Evolutionary conservation across 768 basidiomycete genomes (phyloP), one percentile per base, ranked within the genome.

Genomic region (Galerina sulciceps): DNA sequence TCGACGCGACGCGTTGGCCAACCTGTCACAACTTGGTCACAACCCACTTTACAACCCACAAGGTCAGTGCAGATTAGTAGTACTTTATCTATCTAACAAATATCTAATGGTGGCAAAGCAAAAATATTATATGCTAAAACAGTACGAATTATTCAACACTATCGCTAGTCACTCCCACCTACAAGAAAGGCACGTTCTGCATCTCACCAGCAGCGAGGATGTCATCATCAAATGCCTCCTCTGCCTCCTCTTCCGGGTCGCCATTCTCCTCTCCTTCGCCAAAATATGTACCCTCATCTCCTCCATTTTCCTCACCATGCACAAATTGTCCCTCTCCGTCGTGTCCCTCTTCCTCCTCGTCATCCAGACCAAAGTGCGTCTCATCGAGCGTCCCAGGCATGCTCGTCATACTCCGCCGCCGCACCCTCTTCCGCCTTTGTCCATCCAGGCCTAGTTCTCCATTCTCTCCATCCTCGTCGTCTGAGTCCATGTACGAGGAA

Each of bases 331-430:
- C 71, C 38, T 69, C 74, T 9, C 73, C 71, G 14, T 70, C 73
- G 17, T 72, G 74, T 1, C 64, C 67, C 13, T 71, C 72, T 34
- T 71, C 76, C 0, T 75, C 76, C 9, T 84, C 85, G 6, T 85
- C 82, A 42, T 84, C 83, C 60, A 83, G 71, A 14, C 76, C 83
- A 60, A 86, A 84, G 48, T 83, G 76, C 66, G 81, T 78, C 60
- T 88, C 74, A 58, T 89, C 85, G 59, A 94, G 72, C 18, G 91
- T 89, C 31, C 93, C 93, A 11, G 92, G 93, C 90, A 96, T 94
- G 68, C 92, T 94, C 42, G 85, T 85, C 72, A 89, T 83, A 62
- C 92, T 92, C 67, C 83, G 79, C 60, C 82, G 78, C 61, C 89
- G 76, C 52, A 63, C 58, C 71, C 75, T 57, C 72, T 69, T 64